These are phyloP conservation scores for Protomyces gravidus DNA, from an alignment of 1,139 yeast species.

Conservation along the genomic window DNA sequence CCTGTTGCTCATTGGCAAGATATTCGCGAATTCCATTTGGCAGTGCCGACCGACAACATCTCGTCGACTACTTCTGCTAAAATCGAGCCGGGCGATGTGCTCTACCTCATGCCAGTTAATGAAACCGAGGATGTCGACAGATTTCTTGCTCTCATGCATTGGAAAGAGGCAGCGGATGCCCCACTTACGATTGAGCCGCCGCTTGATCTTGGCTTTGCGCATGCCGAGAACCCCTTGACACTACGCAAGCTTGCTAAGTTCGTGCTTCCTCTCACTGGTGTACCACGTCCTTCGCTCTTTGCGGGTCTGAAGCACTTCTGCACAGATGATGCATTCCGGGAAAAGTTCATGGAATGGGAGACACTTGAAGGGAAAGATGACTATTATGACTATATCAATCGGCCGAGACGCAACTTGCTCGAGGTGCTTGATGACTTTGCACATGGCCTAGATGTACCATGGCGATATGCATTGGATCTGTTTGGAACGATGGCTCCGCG, in stretches of 20 bases:
- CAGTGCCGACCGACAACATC: background rate
- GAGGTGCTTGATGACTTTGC: constrained; percentile 81
- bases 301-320: constrained; percentile 62
- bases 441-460: constrained; percentile 60
- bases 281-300: constrained; percentile 82
- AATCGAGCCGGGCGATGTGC: constrained; percentile 5
- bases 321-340: constrained; percentile 58
- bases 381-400: constrained; percentile 77
- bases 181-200: constrained; percentile 39
- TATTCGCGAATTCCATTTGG: constrained; percentile 48
- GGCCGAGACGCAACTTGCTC: constrained; percentile 81
- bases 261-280: constrained; percentile 74
- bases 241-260: constrained; percentile 67
- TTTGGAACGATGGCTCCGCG: constrained; percentile 78
- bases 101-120: constrained; percentile 55
- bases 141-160: constrained; percentile 64
- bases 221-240: constrained; percentile 53
- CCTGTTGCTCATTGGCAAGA: constrained; percentile 78
- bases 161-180: constrained; percentile 65
- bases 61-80: background rate
- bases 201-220: constrained; percentile 4
- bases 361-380: constrained; percentile 61
- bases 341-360: constrained; percentile 72
- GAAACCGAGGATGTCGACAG: constrained; percentile 59
- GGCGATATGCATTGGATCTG: constrained; percentile 66